Base-by-base conservation (phyloP, 1,284 basidiomycete species). In the Cryptococcus sp. region DNA sequence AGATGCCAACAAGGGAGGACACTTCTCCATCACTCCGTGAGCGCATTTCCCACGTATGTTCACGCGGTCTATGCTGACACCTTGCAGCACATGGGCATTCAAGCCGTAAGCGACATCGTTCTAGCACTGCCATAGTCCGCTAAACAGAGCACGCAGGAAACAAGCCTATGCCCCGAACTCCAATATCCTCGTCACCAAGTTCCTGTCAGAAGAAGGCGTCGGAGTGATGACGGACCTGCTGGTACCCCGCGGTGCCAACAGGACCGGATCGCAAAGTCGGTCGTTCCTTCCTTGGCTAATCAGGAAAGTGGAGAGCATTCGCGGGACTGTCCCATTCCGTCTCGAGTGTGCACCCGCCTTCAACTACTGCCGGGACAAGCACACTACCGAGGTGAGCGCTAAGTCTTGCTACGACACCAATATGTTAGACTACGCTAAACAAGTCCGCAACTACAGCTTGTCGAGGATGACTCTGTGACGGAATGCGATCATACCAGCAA, bases 311-410 rank as follows among this genome's bases (percentile, higher is more conserved):
- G 91, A 94, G 80, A 85, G 88, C 60, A 86, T 94, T 64, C 87
- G 92, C 19, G 92, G 93, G 1, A 81, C 73, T 3, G 81, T 93
- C 35, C 86, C 88, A 0, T 81, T 93, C 57, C 83, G 85, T 54
- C 83, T 94, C 76, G 89, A 94, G 79, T 93, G 90, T 69, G 91
- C 91, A 0, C 93, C 93, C 0, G 93, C 92, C 0, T 96, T 96
- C 84, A 88, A 95, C 78, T 96, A 96, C 70, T 91, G 91, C 1
- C 84, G 87, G 15, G 84, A 87, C 56, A 59, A 81, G 3, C 93
- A 96, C 76, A 84, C 81, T 3, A 87, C 88, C 0, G 76, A 82
- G 35, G 78, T 80, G 76, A 54, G 71, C 31, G 7, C 50, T 19
- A 3, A 31, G 20, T 35, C n/a, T 3, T 1, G 48, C 27, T 5